phyloP scores from a whole-genome alignment of 1,139 yeast genomes.

The Casaregolazyma suthepensis region DNA sequence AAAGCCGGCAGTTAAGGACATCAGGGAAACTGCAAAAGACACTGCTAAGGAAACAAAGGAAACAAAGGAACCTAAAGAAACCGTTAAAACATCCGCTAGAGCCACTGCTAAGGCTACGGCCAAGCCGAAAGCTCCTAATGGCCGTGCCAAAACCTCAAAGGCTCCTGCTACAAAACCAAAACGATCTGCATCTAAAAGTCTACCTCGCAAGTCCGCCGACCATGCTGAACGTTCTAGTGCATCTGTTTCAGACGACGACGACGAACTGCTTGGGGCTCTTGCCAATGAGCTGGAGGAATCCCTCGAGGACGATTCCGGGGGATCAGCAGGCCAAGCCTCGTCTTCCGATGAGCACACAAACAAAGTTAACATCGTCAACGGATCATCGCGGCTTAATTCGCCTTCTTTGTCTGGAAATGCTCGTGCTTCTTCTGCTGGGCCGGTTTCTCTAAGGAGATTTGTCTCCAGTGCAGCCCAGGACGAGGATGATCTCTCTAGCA shows the following conservation, averaged over 20 bases:
- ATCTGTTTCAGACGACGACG: constrained; percentile 16
- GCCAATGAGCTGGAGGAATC: constrained; percentile 26
- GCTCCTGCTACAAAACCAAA: background rate
- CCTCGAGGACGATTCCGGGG: constrained; percentile 21
- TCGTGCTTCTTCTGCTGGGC: constrained; percentile 15
- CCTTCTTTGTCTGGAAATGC: constrained; percentile 10
- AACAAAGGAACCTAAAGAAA: constrained; percentile 5
- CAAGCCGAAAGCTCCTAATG: background rate
- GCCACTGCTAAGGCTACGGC: constrained; percentile 5
- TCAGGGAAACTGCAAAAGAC: constrained; percentile 2
- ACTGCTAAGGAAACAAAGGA: too few relatives aligned
- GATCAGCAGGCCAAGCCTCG: constrained; percentile 16
- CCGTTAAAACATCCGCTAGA: constrained; percentile 1
- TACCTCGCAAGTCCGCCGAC: background rate
- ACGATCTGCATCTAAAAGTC: background rate
- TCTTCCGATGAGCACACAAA: constrained; percentile 13
- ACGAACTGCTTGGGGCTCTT: constrained; percentile 28
- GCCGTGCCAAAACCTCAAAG: background rate
- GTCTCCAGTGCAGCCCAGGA: constrained; percentile 18
- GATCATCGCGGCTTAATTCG: background rate
- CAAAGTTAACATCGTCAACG: constrained; percentile 2
- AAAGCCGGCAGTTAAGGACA: background rate
- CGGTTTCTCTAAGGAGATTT: constrained; percentile 22
- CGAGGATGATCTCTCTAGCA: constrained; percentile 26
- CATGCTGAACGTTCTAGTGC: background rate